Evolutionary conservation across 805 yeast genomes (phyloP), one percentile per base, ranked within the genome.

Genomic region (Teunomyces atbi): DNA sequence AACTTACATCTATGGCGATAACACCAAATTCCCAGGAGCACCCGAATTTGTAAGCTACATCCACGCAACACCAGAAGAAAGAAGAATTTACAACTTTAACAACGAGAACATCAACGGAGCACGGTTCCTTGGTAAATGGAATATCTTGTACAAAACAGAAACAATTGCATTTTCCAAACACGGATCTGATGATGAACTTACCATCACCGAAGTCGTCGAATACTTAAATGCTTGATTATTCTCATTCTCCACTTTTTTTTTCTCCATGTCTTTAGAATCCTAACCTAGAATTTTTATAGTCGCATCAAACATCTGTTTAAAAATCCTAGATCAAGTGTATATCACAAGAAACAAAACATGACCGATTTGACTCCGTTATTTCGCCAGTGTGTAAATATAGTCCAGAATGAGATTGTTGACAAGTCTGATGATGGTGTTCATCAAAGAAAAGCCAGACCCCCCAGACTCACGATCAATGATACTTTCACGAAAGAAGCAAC

Each of bases 341-440:
- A n/a, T 30, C 8, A 30, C 15, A 13, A 7, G n/a, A 15, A 6
- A 13, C 16, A 13, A 11, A 13, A 7, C 38, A 77, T 77, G 81
- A 56, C 78, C 7, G 80, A 78, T 51, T 61, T 72, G 45, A 78
- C 81, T 3, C 77, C 78, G 2, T 58, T 75, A 32, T 78, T 78
- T 58, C 55, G 56, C 27, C 74, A 75, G 51, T 77, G 82, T 52
- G 76, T 74, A 4, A 48, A 60, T 3, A 76, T 78, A n/a, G 62
- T 78, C 44, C 56, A 68, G 52, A 50, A 65, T 45, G 70, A 76
- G 54, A 41, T 63, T 36, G 48, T 53, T 3, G 38, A 28, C 3
- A 42, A 45, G 32, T 15, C 46, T 11, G 19, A 27, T n/a, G 29
- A 44, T 6, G 48, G 50, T 32, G 39, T 37, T 26, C 48, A 52